Base-by-base conservation (phyloP, 108 stramenopile species). In the Fistulifera pelliculosa region DNA sequence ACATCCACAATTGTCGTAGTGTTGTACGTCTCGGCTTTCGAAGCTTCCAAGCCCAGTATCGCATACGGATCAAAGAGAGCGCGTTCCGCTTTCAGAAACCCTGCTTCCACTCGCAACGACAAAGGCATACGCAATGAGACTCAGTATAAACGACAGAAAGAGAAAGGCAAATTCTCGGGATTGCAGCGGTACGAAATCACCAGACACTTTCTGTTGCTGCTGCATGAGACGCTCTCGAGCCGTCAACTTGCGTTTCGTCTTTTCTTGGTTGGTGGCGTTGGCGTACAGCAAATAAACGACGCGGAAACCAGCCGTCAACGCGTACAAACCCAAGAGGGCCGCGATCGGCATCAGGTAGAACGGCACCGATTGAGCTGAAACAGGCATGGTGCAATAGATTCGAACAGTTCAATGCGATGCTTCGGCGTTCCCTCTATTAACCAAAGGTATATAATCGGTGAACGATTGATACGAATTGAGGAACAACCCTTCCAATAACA, bases 21-120 rank as follows among this genome's bases (percentile, higher is more conserved):
- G 21, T 51, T 16, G 35, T 48, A 64, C 16, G 72, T 59, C 50
- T 26, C 17, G 63, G n/a, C n/a, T n/a, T 52, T 26, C 6, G 31
- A 35, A 35, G n/a, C n/a, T n/a, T 27, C 4, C 26, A 79, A 25
- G 14, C 43, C 22, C 50, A 79, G 41, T 31, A 79, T 51, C 18
- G 70, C 70, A 42, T 71, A 61, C 18, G 73, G 72, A 45, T 66
- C 65, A 43, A 66, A 66, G 31, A 38, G 56, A 3, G 25, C 41
- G 8, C 14, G 42, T 41, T 55, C 54, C 5, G 49, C 17, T 42
- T 38, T 27, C 21, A 56, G 15, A 23, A 60, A 10, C 12, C 57
- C n/a, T 14, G 51, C 22, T 16, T 66, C 22, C 4, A 66, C 50
- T 6, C 13, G 58, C 65, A 7, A 41, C 40, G 18, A 60, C 26